Conservation (phyloP, 2,329 filamentous ascomycete genomes). For the Sporothrix inflata region DNA sequence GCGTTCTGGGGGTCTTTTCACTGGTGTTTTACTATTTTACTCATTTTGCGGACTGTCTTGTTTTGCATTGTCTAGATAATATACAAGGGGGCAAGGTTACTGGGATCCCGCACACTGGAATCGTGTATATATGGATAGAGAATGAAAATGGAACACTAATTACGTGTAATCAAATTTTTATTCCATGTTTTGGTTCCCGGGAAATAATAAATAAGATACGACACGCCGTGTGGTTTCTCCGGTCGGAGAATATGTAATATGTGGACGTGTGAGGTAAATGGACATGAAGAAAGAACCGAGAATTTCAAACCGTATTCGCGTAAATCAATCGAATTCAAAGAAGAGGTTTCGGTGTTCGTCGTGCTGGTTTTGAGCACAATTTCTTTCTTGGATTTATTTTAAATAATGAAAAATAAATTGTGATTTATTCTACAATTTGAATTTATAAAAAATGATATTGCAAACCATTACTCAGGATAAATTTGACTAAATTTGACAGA, state of each 20-base stretch:
- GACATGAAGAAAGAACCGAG: no score
- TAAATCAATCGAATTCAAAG: no score
- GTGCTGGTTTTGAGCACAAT: no score
- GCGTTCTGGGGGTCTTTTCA: neutral
- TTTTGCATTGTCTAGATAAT: constrained; percentile 16
- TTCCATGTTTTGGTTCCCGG: neutral
- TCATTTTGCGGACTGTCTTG: neutral
- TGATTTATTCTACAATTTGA: no score
- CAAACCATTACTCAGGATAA: no score
- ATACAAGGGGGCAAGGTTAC: neutral
- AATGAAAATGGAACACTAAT: neutral
- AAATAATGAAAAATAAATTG: no score
- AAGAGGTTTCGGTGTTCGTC: no score
- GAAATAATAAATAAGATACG: neutral
- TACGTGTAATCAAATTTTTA: neutral
- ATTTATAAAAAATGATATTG: no score
- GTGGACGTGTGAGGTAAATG: no score
- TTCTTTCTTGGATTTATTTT: no score
- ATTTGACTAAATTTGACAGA: no score
- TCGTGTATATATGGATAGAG: neutral
- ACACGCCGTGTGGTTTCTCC: neutral
- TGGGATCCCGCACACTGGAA: neutral
- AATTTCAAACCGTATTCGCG: no score
- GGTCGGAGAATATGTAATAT: neutral
- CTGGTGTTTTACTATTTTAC: neutral